A percentile compares a stretch with the other conserved stretches of the same genome.
phyloP scores from a whole-genome alignment of 176 grass and related monocot genomes.

The Elaeis guineensis region DNA sequence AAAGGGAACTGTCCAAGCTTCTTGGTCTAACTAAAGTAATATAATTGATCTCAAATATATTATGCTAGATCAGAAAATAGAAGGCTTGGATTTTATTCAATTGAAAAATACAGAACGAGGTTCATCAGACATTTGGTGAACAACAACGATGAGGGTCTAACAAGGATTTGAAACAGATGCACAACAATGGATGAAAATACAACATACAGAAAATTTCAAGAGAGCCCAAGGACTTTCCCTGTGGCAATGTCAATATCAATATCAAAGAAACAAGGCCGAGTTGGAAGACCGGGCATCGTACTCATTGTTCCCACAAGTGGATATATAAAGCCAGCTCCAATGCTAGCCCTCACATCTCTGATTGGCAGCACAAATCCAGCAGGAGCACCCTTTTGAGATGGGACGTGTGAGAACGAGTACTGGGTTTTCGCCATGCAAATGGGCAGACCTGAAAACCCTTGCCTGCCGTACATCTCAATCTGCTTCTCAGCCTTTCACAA shows the following conservation, averaged over 20 bases:
- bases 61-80: no score
- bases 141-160: no score
- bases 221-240: constrained; percentile 65
- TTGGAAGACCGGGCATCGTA: constrained; percentile 92
- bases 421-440: constrained; percentile 99
- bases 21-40: no score
- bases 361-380: constrained; percentile 65
- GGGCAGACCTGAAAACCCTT: constrained; percentile 73
- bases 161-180: no score
- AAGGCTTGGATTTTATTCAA: no score
- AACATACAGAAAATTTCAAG: constrained; percentile 19
- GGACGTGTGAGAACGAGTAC: constrained; percentile 85
- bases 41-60: no score
- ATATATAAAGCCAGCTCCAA: constrained; percentile 89
- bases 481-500: constrained; percentile 67
- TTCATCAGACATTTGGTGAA: no score
- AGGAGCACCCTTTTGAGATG: constrained; percentile 34
- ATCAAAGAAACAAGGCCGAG: constrained; percentile 75
- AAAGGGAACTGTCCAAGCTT: no score
- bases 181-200: no score
- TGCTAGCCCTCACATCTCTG: constrained; percentile 83
- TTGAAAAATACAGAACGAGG: no score
- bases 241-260: constrained; percentile 75
- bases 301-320: constrained; percentile 89
- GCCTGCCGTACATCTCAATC: constrained; percentile 88